phyloP scores from a whole-genome alignment of 176 grass and related monocot species.

The Oryza longistaminata region DNA sequence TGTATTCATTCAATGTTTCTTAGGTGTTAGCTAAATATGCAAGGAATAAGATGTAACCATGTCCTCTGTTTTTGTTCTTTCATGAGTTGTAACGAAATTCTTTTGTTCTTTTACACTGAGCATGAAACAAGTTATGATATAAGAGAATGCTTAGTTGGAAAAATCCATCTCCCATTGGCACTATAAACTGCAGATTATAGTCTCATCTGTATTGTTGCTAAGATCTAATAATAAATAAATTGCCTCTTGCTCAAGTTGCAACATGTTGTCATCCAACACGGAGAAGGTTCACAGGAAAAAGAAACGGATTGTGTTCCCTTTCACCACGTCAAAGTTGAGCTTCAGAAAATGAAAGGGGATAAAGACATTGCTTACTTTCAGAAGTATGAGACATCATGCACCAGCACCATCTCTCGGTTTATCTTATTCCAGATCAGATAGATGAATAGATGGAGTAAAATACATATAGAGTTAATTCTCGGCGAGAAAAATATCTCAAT shows the following conservation, averaged over 20 bases:
- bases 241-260: background rate
- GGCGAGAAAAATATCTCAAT: background rate
- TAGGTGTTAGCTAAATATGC: background rate
- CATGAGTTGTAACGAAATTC: background rate
- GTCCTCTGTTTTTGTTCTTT: background rate
- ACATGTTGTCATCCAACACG: background rate
- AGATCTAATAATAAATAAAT: no score
- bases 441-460: background rate
- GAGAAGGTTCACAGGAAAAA: background rate
- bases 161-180: background rate
- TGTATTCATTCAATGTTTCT: background rate
- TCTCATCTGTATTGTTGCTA: background rate
- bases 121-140: background rate
- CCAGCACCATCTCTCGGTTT: no score
- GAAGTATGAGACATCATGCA: background rate
- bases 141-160: background rate
- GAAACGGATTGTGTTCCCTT: background rate
- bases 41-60: background rate
- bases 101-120: background rate
- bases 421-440: background rate
- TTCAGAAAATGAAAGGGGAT: background rate
- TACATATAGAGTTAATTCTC: background rate
- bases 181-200: background rate
- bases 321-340: slow-evolving; percentile 1
- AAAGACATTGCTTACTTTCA: background rate